Base-by-base conservation (phyloP, 2,329 filamentous ascomycete genomes). In the Rhinocladiella mackenziei region DNA sequence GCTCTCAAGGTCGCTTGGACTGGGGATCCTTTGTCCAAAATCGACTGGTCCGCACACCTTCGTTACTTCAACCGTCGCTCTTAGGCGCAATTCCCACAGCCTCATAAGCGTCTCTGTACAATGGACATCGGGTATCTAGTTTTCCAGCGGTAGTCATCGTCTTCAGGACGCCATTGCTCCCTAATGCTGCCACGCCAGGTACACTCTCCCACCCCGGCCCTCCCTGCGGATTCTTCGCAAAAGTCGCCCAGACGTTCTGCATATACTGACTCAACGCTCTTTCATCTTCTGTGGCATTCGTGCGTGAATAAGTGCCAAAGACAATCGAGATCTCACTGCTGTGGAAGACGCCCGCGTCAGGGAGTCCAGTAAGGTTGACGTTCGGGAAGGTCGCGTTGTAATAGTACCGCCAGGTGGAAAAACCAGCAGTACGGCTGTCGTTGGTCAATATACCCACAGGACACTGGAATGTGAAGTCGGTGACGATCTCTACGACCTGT, bases 261-360 rank as follows among this genome's bases (percentile, higher is more conserved):
- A 62, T 57, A 10, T 46, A 43, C 3, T 51, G 43, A 15, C 55
- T 57, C 18, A 61, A 15, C 8, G 46, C 38, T 2, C 38, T 33
- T 33, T 61, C 50, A n/a, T 53, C 45, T 3, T 26, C 36, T 1
- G 58, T 61, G 2, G 48, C 51, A 25, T 48, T 52, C 8, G 47
- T 36, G 29, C 17, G 33, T 4, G 48, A 33, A 40, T 62, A 63
- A 1, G 60, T 61, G 10, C 60, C 59, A 34, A 58, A 60, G 8
- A 60, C 52, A 14, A 56, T 43, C 2, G 56, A 53, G n/a, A 67
- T 60, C 29, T 68, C 65, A 3, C 55, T 53, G 11, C 44, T 47
- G 36, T 68, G 65, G 30, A 60, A 68, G 2, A 59, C 63, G 2
- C 62, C 60, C 5, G 40, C 31, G 6, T 51, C 54, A 3, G 47